Percentiles rank a stretch among this genome's conserved stretches.
Evolutionary conservation across 202 grass and related monocot species (phyloP).

Genomic region (Panicum virgatum): DNA sequence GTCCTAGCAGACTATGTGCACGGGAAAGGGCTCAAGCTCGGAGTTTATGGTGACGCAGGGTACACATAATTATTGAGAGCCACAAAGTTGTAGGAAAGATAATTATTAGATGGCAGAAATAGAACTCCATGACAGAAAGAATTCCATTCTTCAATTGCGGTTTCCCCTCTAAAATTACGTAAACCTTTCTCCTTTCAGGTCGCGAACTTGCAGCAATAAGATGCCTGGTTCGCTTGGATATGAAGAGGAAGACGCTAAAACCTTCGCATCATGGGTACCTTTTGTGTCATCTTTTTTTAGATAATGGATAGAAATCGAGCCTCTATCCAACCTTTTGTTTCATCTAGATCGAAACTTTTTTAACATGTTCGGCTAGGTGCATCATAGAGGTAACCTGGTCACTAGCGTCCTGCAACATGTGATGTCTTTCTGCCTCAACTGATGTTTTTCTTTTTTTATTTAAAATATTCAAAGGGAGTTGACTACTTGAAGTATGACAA

Average conservation of each 20-base stretch:
- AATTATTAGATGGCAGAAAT: slow-evolving; percentile 28
- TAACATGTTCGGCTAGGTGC: no score
- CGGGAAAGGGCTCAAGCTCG: slow-evolving; percentile 56
- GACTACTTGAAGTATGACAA: slow-evolving; percentile 81
- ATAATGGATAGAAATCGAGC: no score
- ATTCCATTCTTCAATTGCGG: neutral
- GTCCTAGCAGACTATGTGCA: slow-evolving; percentile 60
- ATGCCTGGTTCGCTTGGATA: slow-evolving; percentile 24
- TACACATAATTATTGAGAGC: slow-evolving; percentile 12
- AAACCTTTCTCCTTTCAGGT: neutral
- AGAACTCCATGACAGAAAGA: slow-evolving; percentile 7
- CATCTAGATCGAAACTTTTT: no score
- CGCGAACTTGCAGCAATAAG: slow-evolving; percentile 18
- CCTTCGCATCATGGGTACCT: slow-evolving; percentile 9
- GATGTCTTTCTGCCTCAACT: neutral
- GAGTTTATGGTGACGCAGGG: slow-evolving; percentile 64
- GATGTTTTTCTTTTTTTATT: neutral
- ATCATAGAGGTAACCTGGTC: no score
- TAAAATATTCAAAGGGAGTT: slow-evolving; percentile 29
- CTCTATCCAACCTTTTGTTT: no score
- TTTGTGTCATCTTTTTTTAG: neutral
- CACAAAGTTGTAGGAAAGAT: neutral
- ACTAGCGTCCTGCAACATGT: no score
- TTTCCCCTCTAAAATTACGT: neutral
- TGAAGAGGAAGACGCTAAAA: slow-evolving; percentile 23